These are phyloP conservation scores for Pythium phragmiticola DNA, from an alignment of 352 stramenopile genomes.

Conservation along the genomic window DNA sequence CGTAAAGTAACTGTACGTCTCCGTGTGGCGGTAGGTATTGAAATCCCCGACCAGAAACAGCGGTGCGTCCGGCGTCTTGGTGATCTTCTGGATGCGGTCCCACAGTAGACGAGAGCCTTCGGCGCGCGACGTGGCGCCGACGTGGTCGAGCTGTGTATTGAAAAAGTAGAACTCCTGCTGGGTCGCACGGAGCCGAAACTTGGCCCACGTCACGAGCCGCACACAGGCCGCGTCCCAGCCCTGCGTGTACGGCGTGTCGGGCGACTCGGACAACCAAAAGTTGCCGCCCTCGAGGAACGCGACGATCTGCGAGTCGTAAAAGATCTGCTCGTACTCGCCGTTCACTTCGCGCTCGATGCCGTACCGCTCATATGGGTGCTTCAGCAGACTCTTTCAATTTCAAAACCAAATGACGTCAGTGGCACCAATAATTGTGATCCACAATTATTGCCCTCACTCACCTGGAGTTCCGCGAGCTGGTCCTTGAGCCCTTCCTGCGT, in stretches of 20 bases:
- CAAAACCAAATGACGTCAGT: not conserved
- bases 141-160: conserved; percentile 46
- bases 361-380: conserved; percentile 37
- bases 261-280: conserved; percentile 43
- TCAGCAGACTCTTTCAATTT: conserved; percentile 18
- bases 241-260: conserved; percentile 26
- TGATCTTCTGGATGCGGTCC: conserved; percentile 33
- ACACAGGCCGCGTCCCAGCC: conserved; percentile 34
- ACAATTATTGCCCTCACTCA: not conserved
- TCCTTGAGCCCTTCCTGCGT: conserved; percentile 44
- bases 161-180: conserved; percentile 39
- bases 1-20: conserved; percentile 82
- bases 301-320: conserved; percentile 38
- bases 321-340: conserved; percentile 42
- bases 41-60: conserved; percentile 84
- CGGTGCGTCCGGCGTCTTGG: conserved; percentile 40
- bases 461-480: conserved; percentile 35
- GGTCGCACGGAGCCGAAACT: conserved; percentile 33
- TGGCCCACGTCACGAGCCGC: conserved; percentile 38
- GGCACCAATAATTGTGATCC: not conserved
- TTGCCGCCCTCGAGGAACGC: conserved; percentile 37
- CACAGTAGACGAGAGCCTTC: conserved; percentile 33
- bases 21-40: conserved; percentile 83
- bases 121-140: conserved; percentile 28
- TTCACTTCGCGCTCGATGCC: conserved; percentile 34